Evolutionary conservation across 208 protist genomes (phyloP).

Genomic region (Wallacemonas sp.): DNA sequence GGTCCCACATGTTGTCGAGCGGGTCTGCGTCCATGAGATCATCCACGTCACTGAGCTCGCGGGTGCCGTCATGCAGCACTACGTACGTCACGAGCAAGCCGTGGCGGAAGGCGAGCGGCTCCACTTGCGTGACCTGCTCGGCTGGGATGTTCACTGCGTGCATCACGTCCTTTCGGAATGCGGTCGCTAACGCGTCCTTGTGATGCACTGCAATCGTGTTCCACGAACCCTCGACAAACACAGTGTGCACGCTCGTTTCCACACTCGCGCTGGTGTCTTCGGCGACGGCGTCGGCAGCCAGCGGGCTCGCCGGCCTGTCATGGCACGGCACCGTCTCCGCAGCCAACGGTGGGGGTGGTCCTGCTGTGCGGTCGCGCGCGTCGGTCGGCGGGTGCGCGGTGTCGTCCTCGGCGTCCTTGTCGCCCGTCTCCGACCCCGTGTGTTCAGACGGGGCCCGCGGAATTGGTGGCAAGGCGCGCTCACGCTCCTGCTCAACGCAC

Average conservation of each 20-base stretch:
- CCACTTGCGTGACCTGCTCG: conserved; percentile 1
- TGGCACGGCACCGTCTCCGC: too few species aligned
- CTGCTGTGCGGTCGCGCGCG: not conserved
- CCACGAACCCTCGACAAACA: conserved; percentile 15
- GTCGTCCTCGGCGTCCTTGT: not conserved
- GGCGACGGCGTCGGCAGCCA: not conserved
- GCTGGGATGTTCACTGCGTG: conserved; percentile 2
- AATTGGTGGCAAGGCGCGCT: not conserved
- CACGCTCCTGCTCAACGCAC: not conserved
- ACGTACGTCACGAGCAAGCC: conserved; percentile 16
- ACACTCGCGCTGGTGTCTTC: not conserved
- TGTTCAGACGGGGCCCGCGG: not conserved
- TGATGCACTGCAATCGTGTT: not conserved
- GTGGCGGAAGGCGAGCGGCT: conserved; percentile 9
- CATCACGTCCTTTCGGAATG: conserved; percentile 10
- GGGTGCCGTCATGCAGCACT: not conserved
- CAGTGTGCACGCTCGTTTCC: conserved; percentile 17
- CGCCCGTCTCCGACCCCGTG: not conserved
- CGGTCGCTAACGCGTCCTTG: not conserved
- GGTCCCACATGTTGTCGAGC: conserved; percentile 20
- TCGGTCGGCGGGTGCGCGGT: not conserved
- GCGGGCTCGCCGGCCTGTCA: not conserved
- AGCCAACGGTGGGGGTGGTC: not conserved
- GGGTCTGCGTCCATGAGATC: conserved; percentile 13
- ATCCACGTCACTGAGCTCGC: conserved; percentile 18